Evolutionary conservation across 129 eudicot species (phyloP).

Genomic region (Mikania micrantha): DNA sequence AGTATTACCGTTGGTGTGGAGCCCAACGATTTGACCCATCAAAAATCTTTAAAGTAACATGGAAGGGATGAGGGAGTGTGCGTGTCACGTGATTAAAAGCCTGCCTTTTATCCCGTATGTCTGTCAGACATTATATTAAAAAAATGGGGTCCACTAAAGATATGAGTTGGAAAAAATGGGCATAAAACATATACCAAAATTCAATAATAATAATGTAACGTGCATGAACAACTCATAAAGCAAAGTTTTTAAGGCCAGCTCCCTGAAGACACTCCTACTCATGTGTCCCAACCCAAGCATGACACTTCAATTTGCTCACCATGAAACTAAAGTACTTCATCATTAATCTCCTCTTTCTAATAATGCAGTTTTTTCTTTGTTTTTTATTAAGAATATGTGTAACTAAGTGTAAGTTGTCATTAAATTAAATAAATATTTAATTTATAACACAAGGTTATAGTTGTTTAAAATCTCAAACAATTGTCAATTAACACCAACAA

Average conservation of each 20-base stretch:
- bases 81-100: constrained; percentile 36
- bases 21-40: constrained; percentile 51
- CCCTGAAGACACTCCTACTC: constrained; percentile 20
- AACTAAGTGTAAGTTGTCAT: no score
- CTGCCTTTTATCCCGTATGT: constrained; percentile 29
- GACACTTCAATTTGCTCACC: not conserved
- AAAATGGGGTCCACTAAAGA: constrained; percentile 12
- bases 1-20: constrained; percentile 42
- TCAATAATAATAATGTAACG: constrained; percentile 21
- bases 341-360: no score
- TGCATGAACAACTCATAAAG: constrained; percentile 16
- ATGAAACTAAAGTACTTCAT: not conserved
- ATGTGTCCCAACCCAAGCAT: constrained; percentile 17
- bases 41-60: constrained; percentile 13
- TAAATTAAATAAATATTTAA: no score
- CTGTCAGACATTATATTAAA: constrained; percentile 29
- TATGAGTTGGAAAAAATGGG: constrained; percentile 5
- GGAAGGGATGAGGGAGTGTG: constrained; percentile 24
- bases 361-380: no score
- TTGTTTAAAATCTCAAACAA: no score
- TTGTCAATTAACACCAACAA: no score
- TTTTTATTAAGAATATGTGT: no score
- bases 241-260: not conserved
- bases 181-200: constrained; percentile 16
- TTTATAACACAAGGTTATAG: no score